A percentile compares a stretch with the other conserved stretches of the same genome.
Conservation (phyloP, 352 stramenopile genomes). For the Blastocystis sp. region DNA sequence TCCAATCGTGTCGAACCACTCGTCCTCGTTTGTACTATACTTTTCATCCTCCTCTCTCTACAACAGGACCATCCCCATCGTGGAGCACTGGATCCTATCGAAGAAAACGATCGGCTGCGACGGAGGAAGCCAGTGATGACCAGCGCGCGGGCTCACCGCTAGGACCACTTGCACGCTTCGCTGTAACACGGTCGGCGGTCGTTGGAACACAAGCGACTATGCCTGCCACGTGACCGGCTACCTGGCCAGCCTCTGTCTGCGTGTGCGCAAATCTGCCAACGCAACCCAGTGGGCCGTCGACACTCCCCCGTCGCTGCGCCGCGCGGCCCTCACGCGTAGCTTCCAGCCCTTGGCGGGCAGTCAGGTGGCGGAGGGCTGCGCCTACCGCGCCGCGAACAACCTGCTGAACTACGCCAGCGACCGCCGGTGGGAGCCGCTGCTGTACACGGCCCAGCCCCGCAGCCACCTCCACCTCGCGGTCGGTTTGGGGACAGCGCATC, state of each 20-base stretch:
- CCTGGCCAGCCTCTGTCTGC: slow-evolving; percentile 15
- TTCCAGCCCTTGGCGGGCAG: neutral
- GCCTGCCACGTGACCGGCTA: slow-evolving; percentile 25
- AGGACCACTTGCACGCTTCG: slow-evolving; percentile 26
- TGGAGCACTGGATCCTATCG: neutral
- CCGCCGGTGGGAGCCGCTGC: neutral
- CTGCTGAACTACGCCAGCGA: neutral
- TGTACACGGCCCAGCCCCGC: neutral
- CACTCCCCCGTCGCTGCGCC: neutral
- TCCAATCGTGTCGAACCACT: neutral
- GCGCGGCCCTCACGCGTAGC: neutral
- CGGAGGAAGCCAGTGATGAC: slow-evolving; percentile 26
- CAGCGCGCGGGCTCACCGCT: neutral
- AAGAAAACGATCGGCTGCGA: slow-evolving; percentile 12
- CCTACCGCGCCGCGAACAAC: neutral
- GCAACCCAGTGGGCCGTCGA: slow-evolving; percentile 8
- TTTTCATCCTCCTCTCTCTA: neutral
- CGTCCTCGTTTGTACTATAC: neutral
- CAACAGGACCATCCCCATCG: neutral
- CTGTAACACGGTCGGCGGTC: neutral
- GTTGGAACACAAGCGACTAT: slow-evolving; percentile 2
- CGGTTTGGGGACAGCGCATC: neutral
- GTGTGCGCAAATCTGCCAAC: neutral
- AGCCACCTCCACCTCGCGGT: neutral
- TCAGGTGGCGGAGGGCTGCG: neutral